Base-by-base conservation (phyloP, 345 rosid species). In the Lumnitzera littorea region DNA sequence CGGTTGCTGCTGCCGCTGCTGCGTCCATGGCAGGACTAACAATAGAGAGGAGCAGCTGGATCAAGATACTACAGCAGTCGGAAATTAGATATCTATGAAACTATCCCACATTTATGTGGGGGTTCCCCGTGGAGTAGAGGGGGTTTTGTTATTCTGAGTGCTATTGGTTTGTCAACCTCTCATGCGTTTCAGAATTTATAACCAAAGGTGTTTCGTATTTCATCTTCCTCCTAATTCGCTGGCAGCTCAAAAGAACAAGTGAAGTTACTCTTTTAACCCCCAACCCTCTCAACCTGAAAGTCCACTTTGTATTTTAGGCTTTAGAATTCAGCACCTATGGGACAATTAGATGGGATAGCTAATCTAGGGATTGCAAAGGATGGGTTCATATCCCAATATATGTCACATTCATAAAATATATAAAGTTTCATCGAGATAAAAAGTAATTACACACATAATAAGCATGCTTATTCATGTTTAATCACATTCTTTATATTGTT, bases 11-110 rank as follows among this genome's bases (percentile, higher is more conserved):
- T 20, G 48, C 60, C 2, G 61, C 47, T 13, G 66, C 56, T 31
- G 69, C 47, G 31, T 68, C 67, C 73, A 61, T 57, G 50, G 58
- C 51, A 24, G 64, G 55, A 65, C 48, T 46, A 20, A 11, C 24
- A 23, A 54, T 29, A 12, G 53, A 48, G 58, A 71, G 43, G 31
- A 50, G 52, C 31, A 51, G 57, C 27, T 48, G 53, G 13, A 48
- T 16, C 43, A 50, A 43, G 36, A 13, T 43, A 65, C 20, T 36
- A 0, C 53, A 50, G 43, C 31, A 47, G 48, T 52, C 25, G 49
- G 27, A 66, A 47, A 50, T 50, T 15, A 47, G 50, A 66, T 48
- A 60, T 49, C 53, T 41, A 53, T 49, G 11, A 12, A 48, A 16
- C 48, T 47, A 58, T 47, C 48, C 50, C 31, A 11, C 15, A 58